These are phyloP conservation scores for Gamsiella multidivaricata DNA, from an alignment of 192 early-diverging fungal genomes.

Conservation along the genomic window DNA sequence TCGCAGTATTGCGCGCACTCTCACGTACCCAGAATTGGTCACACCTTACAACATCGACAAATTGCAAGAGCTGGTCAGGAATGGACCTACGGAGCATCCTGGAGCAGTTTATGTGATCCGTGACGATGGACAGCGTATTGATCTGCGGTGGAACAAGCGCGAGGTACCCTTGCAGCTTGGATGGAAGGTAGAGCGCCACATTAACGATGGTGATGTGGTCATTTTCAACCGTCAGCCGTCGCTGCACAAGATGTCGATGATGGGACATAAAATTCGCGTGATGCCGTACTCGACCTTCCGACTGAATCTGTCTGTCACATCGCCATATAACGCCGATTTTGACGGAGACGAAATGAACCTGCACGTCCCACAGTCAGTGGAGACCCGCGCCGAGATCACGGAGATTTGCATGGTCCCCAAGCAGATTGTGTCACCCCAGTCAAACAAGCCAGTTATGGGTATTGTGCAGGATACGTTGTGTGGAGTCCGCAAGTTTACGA, in stretches of 20 bases:
- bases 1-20: constrained; percentile 94
- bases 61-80: constrained; percentile 87
- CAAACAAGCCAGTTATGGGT: constrained; percentile 99
- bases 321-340: constrained; percentile 99
- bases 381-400: constrained; percentile 94
- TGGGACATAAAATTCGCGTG: constrained; percentile 96
- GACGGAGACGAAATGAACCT: constrained; percentile 99
- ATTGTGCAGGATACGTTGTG: constrained; percentile 99
- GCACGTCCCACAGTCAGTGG: constrained; percentile 97
- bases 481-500: constrained; percentile 95
- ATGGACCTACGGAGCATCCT: constrained; percentile 93
- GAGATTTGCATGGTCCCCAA: constrained; percentile 98
- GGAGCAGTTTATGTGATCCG: constrained; percentile 98
- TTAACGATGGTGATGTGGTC: constrained; percentile 94
- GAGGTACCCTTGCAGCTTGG: constrained; percentile 91
- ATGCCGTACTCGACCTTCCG: constrained; percentile 99
- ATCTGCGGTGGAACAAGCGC: constrained; percentile 88
- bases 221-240: constrained; percentile 99
- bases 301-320: constrained; percentile 95
- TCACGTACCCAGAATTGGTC: constrained; percentile 97
- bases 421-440: constrained; percentile 97
- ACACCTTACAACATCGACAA: constrained; percentile 96
- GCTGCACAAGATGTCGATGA: constrained; percentile 99
- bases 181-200: constrained; percentile 94
- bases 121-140: constrained; percentile 93